phyloP scores from a whole-genome alignment of 2,329 filamentous ascomycete genomes.

The Pseudogymnoascus sp. region DNA sequence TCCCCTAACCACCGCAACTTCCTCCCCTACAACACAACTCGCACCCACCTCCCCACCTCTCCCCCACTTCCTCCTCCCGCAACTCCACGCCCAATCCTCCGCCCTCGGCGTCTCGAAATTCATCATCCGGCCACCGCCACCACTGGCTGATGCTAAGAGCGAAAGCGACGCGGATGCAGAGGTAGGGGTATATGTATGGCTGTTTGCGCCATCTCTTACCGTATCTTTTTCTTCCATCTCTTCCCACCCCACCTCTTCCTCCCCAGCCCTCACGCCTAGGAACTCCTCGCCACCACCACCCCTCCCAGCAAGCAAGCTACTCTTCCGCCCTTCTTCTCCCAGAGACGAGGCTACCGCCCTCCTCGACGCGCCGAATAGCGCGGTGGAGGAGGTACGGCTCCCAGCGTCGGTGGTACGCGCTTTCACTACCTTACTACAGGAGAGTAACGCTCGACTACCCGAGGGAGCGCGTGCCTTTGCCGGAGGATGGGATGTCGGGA shows the following conservation, averaged over 20 bases:
- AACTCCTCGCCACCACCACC: neutral
- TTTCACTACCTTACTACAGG: conserved; percentile 39
- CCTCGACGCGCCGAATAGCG: conserved; percentile 42
- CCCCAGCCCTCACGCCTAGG: conserved; percentile 36
- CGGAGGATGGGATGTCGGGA: conserved; percentile 57
- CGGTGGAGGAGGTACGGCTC: conserved; percentile 54
- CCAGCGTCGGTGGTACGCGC: conserved; percentile 43
- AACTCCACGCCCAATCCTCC: conserved; percentile 11
- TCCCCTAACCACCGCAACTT: neutral
- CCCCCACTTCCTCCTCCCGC: conserved; percentile 6
- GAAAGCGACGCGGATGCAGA: neutral
- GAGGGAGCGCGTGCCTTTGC: conserved; percentile 49
- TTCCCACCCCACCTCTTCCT: neutral
- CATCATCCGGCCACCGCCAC: neutral
- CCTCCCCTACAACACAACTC: neutral
- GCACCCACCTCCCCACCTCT: neutral
- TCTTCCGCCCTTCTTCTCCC: neutral
- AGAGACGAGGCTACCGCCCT: conserved; percentile 45
- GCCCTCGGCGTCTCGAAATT: conserved; percentile 12
- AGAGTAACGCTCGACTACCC: conserved; percentile 49
- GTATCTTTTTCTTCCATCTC: neutral
- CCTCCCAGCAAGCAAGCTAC: neutral
- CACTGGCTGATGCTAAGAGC: neutral
- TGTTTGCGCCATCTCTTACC: conserved; percentile 5
- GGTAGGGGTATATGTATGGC: neutral